Base-by-base conservation (phyloP, 2,329 filamentous ascomycete species). In the Orbilia quercus region DNA sequence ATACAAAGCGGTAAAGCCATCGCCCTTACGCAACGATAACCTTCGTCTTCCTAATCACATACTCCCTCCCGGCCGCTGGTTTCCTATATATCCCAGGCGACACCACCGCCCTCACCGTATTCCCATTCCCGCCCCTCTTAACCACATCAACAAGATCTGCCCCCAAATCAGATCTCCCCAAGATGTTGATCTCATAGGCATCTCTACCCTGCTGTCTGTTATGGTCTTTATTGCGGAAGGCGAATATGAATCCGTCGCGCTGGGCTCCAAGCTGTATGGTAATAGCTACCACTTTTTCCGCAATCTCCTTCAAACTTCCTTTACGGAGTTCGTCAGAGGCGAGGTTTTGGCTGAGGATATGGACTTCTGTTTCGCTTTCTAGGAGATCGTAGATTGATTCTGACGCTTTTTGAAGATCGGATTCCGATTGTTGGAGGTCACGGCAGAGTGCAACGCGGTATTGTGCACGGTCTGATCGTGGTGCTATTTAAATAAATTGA, bases 281-380 rank as follows among this genome's bases (percentile, higher is more conserved):
- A 11, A 47, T 23, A 22, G 14, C 7, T 18, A 40, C 54, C 23
- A 28, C 16, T 14, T 16, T 47, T 16, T 34, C 38, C 11, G 54
- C 54, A 14, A 59, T 59, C 38, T 34, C 54, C n/a, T 20, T 31
- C 25, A 59, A 18, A 34, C 54, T 59, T 59, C 23, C 38, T 14
- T 45, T 18, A 9, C 40, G 40, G 4, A 31, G n/a, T n/a, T 59
- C 54, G n/a, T 45, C 42, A 4, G 25, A 34, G 12, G 12, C 18
- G 14, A 20, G 2, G 18, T 23, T 2, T 22, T 22, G 7, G 11
- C 2, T 45, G 20, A 45, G 42, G 7, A 47, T 38, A n/a, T 59
- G 40, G 23, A 47, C 14, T 28, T 59, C 31, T 2, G 54, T 59
- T 16, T 59, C 42, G 6, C 20, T 36, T 28, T 59, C 40, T 11